phyloP scores from a whole-genome alignment of 2,329 filamentous ascomycete genomes.

The Colletotrichum sp. region DNA sequence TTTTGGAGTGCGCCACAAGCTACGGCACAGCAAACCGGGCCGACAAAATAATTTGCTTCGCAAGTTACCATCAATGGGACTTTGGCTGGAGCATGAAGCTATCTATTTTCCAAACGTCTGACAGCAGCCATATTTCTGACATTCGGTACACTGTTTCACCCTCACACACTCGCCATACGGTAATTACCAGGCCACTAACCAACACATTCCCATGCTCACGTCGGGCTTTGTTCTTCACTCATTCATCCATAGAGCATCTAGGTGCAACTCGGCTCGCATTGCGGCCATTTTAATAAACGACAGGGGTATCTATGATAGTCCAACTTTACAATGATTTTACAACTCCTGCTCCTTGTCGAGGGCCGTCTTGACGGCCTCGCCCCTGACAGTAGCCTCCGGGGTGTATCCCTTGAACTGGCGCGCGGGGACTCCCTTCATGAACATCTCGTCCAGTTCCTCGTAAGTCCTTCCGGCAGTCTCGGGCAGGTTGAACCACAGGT shows the following conservation, averaged over 20 bases:
- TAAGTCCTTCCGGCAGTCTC: constrained; percentile 30
- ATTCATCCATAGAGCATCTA: fast-evolving
- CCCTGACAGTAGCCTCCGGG: constrained; percentile 12
- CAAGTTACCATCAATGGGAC: not conserved
- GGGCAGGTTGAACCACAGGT: constrained; percentile 41
- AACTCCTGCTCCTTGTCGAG: constrained; percentile 1
- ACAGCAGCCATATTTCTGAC: not conserved
- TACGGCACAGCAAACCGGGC: not conserved
- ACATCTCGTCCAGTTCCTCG: constrained; percentile 31
- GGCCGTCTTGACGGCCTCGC: not conserved
- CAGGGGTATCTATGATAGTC: not conserved
- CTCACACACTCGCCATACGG: too few relatives aligned
- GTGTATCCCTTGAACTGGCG: constrained; percentile 28
- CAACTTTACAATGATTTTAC: not conserved
- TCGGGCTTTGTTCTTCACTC: not conserved
- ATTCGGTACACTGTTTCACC: not conserved
- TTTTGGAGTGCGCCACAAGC: not conserved
- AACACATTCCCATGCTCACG: not conserved
- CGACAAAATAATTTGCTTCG: not conserved
- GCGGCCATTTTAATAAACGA: not conserved
- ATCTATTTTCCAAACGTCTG: not conserved
- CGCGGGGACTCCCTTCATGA: constrained; percentile 27
- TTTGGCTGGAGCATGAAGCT: not conserved
- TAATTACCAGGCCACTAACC: too few relatives aligned
- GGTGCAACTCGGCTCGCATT: not conserved